Percentiles rank a stretch among this genome's conserved stretches.
These are phyloP conservation scores for Candida jianshihensis DNA, from an alignment of 805 yeast genomes.

Conservation along the genomic window DNA sequence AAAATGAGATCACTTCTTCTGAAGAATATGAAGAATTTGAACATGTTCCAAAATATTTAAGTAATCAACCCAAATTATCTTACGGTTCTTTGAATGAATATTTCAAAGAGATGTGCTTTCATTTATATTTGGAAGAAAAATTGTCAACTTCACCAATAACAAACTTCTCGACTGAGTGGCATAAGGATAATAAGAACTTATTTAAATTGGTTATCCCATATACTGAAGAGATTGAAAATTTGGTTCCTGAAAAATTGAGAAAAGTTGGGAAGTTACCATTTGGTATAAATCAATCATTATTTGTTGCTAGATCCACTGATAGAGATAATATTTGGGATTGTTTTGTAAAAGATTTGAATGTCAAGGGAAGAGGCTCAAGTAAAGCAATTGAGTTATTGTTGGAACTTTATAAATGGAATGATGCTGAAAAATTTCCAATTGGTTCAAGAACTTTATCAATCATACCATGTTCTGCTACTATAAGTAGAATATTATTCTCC, in stretches of 20 bases:
- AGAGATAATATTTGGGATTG: slow-evolving; percentile 56
- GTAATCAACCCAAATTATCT: slow-evolving; percentile 33
- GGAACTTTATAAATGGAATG: slow-evolving; percentile 54
- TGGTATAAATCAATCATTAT: slow-evolving; percentile 48
- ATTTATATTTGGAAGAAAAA: slow-evolving; percentile 57
- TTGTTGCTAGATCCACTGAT: slow-evolving; percentile 39
- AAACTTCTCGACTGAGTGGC: slow-evolving; percentile 49
- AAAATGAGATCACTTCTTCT: slow-evolving; percentile 3
- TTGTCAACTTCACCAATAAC: slow-evolving; percentile 38
- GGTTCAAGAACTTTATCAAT: slow-evolving; percentile 34
- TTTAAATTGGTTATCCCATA: slow-evolving; percentile 36
- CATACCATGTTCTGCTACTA: slow-evolving; percentile 58
- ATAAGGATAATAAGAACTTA: slow-evolving; percentile 32
- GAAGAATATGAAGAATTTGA: slow-evolving; percentile 21
- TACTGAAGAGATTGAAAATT: slow-evolving; percentile 41
- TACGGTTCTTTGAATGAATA: slow-evolving; percentile 47
- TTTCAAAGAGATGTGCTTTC: slow-evolving; percentile 52
- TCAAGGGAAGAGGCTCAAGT: slow-evolving; percentile 21
- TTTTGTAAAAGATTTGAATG: slow-evolving; percentile 38
- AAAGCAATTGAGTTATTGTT: slow-evolving; percentile 37
- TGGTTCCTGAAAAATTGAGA: slow-evolving; percentile 44
- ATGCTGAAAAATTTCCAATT: slow-evolving; percentile 37
- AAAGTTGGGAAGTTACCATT: slow-evolving; percentile 55
- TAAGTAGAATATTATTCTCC: slow-evolving; percentile 56
- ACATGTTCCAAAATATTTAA: slow-evolving; percentile 19